Base-by-base conservation (phyloP, 2,329 filamentous ascomycete genomes). In the Lecanosticta acicola region DNA sequence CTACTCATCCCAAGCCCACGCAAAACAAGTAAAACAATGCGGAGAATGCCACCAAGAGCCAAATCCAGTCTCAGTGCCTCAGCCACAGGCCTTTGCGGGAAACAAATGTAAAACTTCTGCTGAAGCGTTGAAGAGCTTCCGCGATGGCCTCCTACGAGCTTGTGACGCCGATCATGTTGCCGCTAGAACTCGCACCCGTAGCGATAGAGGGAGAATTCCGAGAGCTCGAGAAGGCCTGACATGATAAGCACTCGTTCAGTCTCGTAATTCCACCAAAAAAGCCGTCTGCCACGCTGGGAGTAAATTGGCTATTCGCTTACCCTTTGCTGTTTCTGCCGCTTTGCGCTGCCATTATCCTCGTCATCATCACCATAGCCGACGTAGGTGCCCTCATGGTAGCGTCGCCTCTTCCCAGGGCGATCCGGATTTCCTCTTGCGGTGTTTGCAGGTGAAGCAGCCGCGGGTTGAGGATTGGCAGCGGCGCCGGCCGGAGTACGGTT, bases 301-400 rank as follows among this genome's bases (percentile, higher is more conserved):
- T 19, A 13, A 24, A 20, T 17, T 18, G 37, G 7, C 24, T 39
- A 4, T 42, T 32, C 32, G 48, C 54, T 55, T 21, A 57, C 54
- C 56, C 59, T 57, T 17, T 57, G 56, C 52, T n/a, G n/a, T n/a
- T 62, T 63, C 46, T 58, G 58, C 2, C 62, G 56, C 45, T 64
- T 64, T 32, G 41, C 48, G 21, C 48, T 44, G 32, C 53, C 49
- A 45, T 74, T 79, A 51, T 84, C 84, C 51, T 88, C 84, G 8
- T 76, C 76, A 55, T 75, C 87, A 26, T 82, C 81, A 55, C 88
- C 84, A 36, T 79, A 78, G 59, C 85, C 85, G 58, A 85, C 81
- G 60, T 79, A 90, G 58, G 82, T 86, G 57, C 75, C 78, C 53
- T 90, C 85, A 32, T 83, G 81, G 61, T 89, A 90, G 51, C 81